Evolutionary conservation across 371 early-diverging fungal genomes (phyloP).

Genomic region (Mortierella sp.): DNA sequence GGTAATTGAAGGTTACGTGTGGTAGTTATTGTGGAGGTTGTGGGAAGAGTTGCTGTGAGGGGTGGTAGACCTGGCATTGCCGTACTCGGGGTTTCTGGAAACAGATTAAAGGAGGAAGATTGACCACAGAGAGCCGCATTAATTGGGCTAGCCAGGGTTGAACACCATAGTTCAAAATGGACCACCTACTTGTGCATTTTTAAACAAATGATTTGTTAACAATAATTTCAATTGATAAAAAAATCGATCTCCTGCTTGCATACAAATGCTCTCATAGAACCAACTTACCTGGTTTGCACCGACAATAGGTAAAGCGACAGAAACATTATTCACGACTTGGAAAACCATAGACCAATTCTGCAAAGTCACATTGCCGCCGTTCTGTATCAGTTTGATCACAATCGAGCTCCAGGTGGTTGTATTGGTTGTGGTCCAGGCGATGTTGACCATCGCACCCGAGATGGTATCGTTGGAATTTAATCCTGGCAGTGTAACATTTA

Average conservation of each 20-base stretch:
- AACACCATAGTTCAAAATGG: slow-evolving; percentile 32
- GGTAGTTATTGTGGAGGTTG: too few species aligned
- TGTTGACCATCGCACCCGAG: background rate
- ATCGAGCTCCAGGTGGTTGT: background rate
- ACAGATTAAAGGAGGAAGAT: slow-evolving; percentile 9
- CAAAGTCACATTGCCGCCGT: background rate
- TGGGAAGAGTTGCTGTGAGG: background rate
- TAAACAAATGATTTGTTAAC: too few species aligned
- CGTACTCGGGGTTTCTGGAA: too few species aligned
- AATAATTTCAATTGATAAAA: too few species aligned
- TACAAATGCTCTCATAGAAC: background rate
- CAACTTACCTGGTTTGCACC: background rate
- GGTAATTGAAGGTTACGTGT: too few species aligned
- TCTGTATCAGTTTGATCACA: background rate
- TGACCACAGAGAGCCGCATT: background rate
- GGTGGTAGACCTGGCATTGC: background rate
- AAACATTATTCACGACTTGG: background rate
- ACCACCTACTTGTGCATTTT: slow-evolving; percentile 4
- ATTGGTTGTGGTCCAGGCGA: background rate
- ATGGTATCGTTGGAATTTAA: background rate
- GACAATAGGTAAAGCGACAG: slow-evolving; percentile 1
- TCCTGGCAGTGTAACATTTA: background rate
- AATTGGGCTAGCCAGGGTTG: background rate
- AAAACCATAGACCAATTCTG: slow-evolving; percentile 2
- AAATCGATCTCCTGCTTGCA: too few species aligned